Conservation (phyloP, 495 filamentous ascomycete genomes). For the Echria macrotheca region DNA sequence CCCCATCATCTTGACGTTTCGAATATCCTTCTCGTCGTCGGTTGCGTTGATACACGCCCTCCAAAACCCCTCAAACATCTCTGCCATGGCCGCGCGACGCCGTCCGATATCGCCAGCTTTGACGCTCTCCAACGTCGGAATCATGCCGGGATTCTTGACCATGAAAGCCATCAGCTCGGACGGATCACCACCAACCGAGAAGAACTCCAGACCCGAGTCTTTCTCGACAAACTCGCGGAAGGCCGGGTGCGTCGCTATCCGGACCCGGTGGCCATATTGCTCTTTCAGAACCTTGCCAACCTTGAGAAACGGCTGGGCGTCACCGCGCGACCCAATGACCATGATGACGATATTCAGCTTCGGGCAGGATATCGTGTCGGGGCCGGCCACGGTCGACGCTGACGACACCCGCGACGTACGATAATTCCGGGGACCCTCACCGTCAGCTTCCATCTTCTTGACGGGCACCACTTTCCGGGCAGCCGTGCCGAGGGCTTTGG, state of each 20-base stretch:
- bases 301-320: conserved; percentile 71
- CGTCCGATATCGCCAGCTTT: conserved; percentile 62
- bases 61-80: conserved; percentile 76
- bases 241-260: conserved; percentile 68
- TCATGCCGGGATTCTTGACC: conserved; percentile 78
- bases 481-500: conserved; percentile 60
- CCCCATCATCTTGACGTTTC: conserved; percentile 52
- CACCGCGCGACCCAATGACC: conserved; percentile 72
- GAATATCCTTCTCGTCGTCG: conserved; percentile 49
- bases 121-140: conserved; percentile 63
- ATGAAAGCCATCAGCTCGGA: conserved; percentile 79
- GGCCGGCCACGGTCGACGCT: conserved; percentile 10
- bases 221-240: conserved; percentile 65
- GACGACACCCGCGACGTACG: conserved; percentile 18
- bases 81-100: conserved; percentile 60
- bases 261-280: conserved; percentile 65
- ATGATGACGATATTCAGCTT: conserved; percentile 73
- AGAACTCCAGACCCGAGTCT: conserved; percentile 68
- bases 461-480: conserved; percentile 34
- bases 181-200: conserved; percentile 73
- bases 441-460: conserved; percentile 9
- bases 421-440: conserved; percentile 7
- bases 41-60: conserved; percentile 62
- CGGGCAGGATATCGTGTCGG: conserved; percentile 30
- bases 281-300: conserved; percentile 58